Evolutionary conservation across 2,329 filamentous ascomycete genomes (phyloP).

Genomic region (Geoglossum cookeanum): DNA sequence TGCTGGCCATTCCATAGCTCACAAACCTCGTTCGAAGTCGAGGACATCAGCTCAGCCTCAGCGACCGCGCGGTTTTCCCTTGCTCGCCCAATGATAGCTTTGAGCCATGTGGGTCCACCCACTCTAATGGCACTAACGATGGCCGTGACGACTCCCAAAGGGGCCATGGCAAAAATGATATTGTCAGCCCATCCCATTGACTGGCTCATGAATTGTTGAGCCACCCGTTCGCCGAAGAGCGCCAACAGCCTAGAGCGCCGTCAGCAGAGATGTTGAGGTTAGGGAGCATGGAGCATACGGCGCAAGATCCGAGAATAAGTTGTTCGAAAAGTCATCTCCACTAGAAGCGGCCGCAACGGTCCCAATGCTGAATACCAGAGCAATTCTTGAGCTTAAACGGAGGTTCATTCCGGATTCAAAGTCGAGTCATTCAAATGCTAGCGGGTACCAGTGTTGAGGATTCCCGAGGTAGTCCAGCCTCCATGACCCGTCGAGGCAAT

Average conservation of each 20-base stretch:
- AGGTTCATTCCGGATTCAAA: no score
- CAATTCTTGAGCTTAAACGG: no score
- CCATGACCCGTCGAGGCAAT: no score
- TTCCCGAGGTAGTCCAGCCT: no score
- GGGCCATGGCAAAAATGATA: conserved; percentile 12
- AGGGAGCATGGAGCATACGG: neutral
- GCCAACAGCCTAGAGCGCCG: conserved; percentile 4
- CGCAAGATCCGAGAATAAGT: neutral
- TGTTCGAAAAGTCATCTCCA: neutral
- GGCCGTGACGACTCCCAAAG: conserved; percentile 15
- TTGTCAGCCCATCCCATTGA: conserved; percentile 8
- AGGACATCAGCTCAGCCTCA: conserved; percentile 16
- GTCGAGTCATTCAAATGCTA: no score
- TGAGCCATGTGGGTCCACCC: conserved; percentile 8
- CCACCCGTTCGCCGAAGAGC: conserved; percentile 10
- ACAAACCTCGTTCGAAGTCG: conserved; percentile 16
- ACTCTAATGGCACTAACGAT: conserved; percentile 14
- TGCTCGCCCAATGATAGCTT: conserved; percentile 12
- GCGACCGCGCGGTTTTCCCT: conserved; percentile 10
- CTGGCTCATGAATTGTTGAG: conserved; percentile 10
- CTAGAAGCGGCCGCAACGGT: neutral
- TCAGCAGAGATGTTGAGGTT: no score
- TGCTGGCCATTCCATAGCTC: conserved; percentile 13
- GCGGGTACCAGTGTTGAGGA: no score
- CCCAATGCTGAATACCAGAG: neutral